A percentile compares a stretch with the other conserved stretches of the same genome.
These are phyloP conservation scores for Malus fusca DNA, from an alignment of 306 rosid species.

Conservation along the genomic window DNA sequence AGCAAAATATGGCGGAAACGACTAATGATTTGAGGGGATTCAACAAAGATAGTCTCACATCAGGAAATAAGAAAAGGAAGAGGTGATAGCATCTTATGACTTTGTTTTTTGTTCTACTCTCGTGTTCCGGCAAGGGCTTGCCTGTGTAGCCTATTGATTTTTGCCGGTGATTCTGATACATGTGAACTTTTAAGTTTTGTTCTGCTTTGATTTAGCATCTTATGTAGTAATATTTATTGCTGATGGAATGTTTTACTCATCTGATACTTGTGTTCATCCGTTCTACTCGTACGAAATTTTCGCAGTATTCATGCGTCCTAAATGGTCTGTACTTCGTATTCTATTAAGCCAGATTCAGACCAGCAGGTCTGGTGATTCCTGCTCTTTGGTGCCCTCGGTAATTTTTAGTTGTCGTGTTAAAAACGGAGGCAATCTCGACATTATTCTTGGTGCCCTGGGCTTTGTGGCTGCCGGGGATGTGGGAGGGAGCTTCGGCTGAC, in stretches of 20 bases:
- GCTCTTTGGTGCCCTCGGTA: too few species aligned
- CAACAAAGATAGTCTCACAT: constrained; percentile 22
- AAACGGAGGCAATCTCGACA: too few species aligned
- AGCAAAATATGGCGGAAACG: constrained; percentile 65
- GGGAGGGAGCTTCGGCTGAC: too few species aligned
- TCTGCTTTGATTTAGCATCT: background rate
- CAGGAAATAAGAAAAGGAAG: constrained; percentile 54
- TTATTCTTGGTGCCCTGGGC: too few species aligned
- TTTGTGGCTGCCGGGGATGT: too few species aligned
- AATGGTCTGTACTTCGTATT: too few species aligned
- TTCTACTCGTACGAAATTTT: background rate
- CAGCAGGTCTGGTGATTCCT: background rate
- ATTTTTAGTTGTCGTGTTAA: too few species aligned
- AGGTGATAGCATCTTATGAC: constrained; percentile 18
- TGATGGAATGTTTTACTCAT: background rate
- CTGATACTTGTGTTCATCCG: background rate
- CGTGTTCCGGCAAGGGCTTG: background rate
- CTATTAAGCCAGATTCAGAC: background rate
- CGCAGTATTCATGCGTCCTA: too few species aligned
- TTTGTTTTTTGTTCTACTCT: background rate
- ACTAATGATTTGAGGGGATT: constrained; percentile 42
- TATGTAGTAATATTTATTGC: background rate
- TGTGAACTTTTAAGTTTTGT: background rate
- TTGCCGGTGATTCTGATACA: background rate
- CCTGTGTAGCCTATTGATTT: background rate